Evolutionary conservation across 257 asterid genomes (phyloP).

Genomic region (Linaria vulgaris): DNA sequence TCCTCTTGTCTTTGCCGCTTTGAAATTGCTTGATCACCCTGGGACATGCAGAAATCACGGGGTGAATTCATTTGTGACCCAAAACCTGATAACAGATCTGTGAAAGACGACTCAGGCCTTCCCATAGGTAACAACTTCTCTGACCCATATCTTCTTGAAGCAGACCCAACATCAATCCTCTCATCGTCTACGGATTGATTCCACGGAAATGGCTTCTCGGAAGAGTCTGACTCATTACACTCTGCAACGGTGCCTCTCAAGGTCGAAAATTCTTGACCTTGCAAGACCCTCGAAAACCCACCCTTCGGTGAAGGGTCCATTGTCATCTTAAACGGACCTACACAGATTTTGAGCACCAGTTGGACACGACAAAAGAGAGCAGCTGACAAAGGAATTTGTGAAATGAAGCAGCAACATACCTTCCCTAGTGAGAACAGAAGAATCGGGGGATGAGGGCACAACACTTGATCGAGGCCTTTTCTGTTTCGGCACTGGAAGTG

Average conservation of each 20-base stretch:
- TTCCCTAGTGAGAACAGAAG: conserved; percentile 81
- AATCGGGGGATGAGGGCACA: conserved; percentile 76
- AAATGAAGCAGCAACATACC: conserved; percentile 40
- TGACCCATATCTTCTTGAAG: conserved; percentile 50
- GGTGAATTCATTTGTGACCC: conserved; percentile 55
- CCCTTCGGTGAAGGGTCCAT: conserved; percentile 69
- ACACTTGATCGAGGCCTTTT: conserved; percentile 74
- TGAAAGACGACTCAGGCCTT: conserved; percentile 68
- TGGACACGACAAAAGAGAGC: conserved; percentile 17
- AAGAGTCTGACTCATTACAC: conserved; percentile 60
- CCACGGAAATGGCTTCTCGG: conserved; percentile 61
- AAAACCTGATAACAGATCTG: conserved; percentile 78
- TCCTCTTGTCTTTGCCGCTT: conserved; percentile 52
- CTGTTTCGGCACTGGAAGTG: conserved; percentile 65
- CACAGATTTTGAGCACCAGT: conserved; percentile 11
- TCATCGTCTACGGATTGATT: conserved; percentile 60
- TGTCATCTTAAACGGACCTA: conserved; percentile 66
- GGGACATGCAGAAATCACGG: conserved; percentile 43
- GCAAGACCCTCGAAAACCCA: conserved; percentile 87
- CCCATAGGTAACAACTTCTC: conserved; percentile 68
- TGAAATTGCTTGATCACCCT: conserved; percentile 44
- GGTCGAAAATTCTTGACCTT: conserved; percentile 88
- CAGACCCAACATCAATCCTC: conserved; percentile 41
- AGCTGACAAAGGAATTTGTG: conserved; percentile 11
- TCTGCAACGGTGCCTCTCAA: conserved; percentile 69